Conservation (phyloP, 1,284 basidiomycete genomes). For the Coniferiporia weirii region DNA sequence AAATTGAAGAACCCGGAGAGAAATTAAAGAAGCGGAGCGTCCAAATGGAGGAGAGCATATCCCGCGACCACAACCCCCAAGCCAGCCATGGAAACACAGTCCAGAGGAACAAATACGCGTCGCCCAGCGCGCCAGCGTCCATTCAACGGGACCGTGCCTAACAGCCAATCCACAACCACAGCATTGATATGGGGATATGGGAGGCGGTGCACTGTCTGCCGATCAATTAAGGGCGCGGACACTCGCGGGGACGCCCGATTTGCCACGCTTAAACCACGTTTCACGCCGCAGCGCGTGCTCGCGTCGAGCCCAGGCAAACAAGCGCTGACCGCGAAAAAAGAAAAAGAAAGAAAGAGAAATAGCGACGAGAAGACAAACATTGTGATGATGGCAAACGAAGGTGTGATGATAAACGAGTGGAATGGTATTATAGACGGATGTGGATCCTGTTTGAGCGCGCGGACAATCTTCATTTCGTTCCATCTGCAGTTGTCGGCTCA, state of each 20-base stretch:
- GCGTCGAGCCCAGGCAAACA: background rate
- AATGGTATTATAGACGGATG: conserved; percentile 90
- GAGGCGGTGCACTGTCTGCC: too few relatives aligned
- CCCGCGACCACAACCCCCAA: too few relatives aligned
- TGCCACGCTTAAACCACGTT: too few relatives aligned
- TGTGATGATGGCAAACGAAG: conserved; percentile 80
- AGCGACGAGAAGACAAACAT: conserved; percentile 69
- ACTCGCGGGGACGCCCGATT: too few relatives aligned
- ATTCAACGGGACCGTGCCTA: too few relatives aligned
- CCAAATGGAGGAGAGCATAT: background rate
- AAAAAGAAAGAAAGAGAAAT: background rate
- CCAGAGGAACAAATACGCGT: too few relatives aligned
- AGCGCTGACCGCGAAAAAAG: conserved; percentile 1
- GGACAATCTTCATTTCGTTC: conserved; percentile 94
- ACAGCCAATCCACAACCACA: too few relatives aligned
- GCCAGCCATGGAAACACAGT: too few relatives aligned
- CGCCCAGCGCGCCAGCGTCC: too few relatives aligned
- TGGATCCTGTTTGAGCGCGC: conserved; percentile 71
- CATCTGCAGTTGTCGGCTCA: conserved; percentile 44
- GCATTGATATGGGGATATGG: too few relatives aligned
- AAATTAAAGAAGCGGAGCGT: background rate
- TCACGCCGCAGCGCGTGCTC: background rate
- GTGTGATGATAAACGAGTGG: conserved; percentile 89
- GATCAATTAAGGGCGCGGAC: too few relatives aligned
- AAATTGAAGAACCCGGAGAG: conserved; percentile 21